These are phyloP conservation scores for Piloderma croceum DNA, from an alignment of 768 basidiomycete species.

Conservation along the genomic window DNA sequence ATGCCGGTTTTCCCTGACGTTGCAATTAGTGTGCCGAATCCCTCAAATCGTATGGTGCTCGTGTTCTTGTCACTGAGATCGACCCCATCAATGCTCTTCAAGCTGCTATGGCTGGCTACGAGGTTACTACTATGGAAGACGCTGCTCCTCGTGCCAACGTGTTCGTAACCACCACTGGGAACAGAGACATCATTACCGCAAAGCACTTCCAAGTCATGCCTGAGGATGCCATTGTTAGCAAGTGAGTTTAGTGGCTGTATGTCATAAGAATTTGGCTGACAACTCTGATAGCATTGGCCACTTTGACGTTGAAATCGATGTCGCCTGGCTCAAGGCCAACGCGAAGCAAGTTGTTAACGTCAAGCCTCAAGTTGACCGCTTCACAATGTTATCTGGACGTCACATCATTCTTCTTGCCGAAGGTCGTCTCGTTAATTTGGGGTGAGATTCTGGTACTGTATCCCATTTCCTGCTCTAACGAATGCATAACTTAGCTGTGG, in stretches of 20 bases:
- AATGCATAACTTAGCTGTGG: conserved; percentile 57
- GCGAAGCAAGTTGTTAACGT: conserved; percentile 80
- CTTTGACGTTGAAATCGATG: conserved; percentile 90
- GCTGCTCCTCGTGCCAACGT: conserved; percentile 84
- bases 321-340: conserved; percentile 96
- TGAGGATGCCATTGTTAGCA: conserved; percentile 98
- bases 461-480: neutral
- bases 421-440: conserved; percentile 98
- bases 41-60: conserved; percentile 93
- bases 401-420: conserved; percentile 98
- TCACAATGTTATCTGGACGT: conserved; percentile 85
- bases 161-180: conserved; percentile 98
- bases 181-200: conserved; percentile 93
- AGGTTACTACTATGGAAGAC: conserved; percentile 98
- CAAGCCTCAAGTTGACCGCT: conserved; percentile 99
- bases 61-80: conserved; percentile 95
- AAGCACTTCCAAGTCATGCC: conserved; percentile 93
- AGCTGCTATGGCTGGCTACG: conserved; percentile 99
- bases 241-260: conserved; percentile 46
- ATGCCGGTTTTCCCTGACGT: conserved; percentile 1
- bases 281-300: conserved; percentile 61
- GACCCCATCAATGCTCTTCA: conserved; percentile 99
- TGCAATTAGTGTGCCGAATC: conserved; percentile 89
- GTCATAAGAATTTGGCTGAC: neutral
- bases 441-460: conserved; percentile 39